Percentiles rank a stretch among this genome's conserved stretches.
phyloP scores from a whole-genome alignment of 164 flowering plant genomes.

The Saururus chinensis region DNA sequence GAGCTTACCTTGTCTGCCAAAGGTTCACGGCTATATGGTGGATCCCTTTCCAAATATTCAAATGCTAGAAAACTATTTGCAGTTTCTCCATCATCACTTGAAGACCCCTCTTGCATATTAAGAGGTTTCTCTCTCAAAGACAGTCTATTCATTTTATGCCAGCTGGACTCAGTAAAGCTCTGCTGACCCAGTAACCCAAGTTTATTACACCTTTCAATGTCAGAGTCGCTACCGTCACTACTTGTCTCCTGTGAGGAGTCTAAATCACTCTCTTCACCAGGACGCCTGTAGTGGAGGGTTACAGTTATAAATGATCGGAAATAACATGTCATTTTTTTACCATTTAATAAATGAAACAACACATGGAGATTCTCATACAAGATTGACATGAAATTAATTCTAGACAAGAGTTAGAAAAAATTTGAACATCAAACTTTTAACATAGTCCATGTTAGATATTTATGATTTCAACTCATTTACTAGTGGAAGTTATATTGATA shows the following conservation, averaged over 20 bases:
- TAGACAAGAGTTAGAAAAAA: no score
- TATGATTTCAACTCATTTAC: no score
- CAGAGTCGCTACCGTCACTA: constrained; percentile 39
- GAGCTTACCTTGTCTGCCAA: constrained; percentile 53
- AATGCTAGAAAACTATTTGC: constrained; percentile 27
- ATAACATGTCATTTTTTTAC: no score
- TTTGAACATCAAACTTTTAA: no score
- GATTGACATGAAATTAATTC: no score
- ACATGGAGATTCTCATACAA: no score
- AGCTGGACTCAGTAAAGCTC: constrained; percentile 10
- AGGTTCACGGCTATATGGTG: constrained; percentile 50
- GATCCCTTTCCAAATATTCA: constrained; percentile 51
- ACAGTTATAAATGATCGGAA: no score
- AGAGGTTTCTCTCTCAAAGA: constrained; percentile 28
- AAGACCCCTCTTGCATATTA: constrained; percentile 15
- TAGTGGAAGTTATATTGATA: no score
- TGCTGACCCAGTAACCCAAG: constrained; percentile 15
- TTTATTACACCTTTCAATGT: constrained; percentile 21
- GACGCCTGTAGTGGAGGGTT: constrained; percentile 21
- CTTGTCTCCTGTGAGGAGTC: constrained; percentile 41
- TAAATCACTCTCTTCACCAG: constrained; percentile 46
- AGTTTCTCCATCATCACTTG: constrained; percentile 32
- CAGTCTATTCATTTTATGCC: constrained; percentile 21
- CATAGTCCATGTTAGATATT: no score
- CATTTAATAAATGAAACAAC: no score